phyloP scores from a whole-genome alignment of 2,329 filamentous ascomycete species.

The Cercospora sp. region DNA sequence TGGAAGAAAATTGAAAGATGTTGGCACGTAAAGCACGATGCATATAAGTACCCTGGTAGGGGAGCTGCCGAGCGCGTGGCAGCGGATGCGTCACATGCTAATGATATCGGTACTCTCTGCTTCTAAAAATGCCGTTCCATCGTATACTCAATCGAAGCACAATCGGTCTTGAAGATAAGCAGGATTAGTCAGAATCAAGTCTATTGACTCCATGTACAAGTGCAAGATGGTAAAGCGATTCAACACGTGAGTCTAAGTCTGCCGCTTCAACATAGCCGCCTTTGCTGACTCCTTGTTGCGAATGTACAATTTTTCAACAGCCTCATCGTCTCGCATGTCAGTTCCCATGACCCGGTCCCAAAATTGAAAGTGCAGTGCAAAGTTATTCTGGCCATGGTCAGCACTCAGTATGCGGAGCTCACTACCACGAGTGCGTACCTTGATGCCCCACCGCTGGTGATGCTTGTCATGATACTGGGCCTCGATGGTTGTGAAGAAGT shows the following conservation, averaged over 20 bases:
- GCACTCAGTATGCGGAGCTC: neutral
- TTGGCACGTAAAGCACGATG: too few species aligned
- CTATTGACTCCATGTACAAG: neutral
- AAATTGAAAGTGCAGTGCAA: neutral
- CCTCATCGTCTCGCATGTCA: neutral
- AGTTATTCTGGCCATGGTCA: neutral
- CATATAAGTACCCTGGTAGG: too few species aligned
- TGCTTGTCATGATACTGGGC: neutral
- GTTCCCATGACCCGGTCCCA: neutral
- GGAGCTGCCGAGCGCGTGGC: too few species aligned
- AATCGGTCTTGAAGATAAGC: too few species aligned
- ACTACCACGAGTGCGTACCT: neutral
- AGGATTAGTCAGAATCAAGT: too few species aligned
- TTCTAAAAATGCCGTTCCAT: too few species aligned
- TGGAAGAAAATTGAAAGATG: neutral
- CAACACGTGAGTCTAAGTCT: neutral
- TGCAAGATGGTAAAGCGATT: neutral
- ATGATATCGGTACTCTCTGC: too few species aligned
- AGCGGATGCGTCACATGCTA: too few species aligned
- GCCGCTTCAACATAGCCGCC: neutral
- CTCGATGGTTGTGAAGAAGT: neutral
- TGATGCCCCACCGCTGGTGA: neutral
- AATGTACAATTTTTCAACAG: neutral
- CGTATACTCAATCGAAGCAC: too few species aligned
- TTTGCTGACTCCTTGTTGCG: neutral